These are phyloP conservation scores for Soucietia sequanensis DNA, from an alignment of 805 yeast species.

Conservation along the genomic window DNA sequence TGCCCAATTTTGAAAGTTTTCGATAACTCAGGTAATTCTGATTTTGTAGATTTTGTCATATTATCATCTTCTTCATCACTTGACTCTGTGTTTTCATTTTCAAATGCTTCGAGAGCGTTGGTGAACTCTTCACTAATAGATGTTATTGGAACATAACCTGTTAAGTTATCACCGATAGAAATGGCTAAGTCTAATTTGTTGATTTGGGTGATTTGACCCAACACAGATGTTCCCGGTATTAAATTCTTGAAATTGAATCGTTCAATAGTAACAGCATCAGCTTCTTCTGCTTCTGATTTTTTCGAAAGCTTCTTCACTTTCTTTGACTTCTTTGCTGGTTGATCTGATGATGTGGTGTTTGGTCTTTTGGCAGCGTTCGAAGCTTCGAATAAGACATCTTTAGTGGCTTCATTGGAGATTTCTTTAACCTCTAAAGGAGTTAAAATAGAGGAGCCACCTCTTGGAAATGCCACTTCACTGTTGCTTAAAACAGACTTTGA, in stretches of 20 bases:
- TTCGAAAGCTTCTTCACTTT: conserved; percentile 16
- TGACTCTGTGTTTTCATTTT: conserved; percentile 36
- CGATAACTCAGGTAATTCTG: conserved; percentile 53
- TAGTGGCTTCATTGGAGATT: conserved; percentile 88
- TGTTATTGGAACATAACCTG: conserved; percentile 76
- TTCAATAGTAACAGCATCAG: conserved; percentile 51
- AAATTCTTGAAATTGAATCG: conserved; percentile 60
- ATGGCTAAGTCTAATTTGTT: conserved; percentile 63
- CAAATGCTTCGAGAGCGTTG: conserved; percentile 52
- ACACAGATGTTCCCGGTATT: conserved; percentile 66
- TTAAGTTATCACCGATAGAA: conserved; percentile 75
- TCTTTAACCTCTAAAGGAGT: conserved; percentile 90
- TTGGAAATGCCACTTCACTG: conserved; percentile 73
- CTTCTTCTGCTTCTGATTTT: conserved; percentile 23
- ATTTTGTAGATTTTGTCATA: conserved; percentile 40
- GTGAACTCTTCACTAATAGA: conserved; percentile 66
- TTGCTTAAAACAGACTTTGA: conserved; percentile 33
- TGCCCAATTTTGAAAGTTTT: conserved; percentile 68
- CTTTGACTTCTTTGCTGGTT: conserved; percentile 23
- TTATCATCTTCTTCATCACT: conserved; percentile 33
- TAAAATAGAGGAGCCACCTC: conserved; percentile 90
- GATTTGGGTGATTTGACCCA: conserved; percentile 73
- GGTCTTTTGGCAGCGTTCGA: conserved; percentile 24
- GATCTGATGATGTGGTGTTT: conserved; percentile 22
- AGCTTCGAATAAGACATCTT: conserved; percentile 77